phyloP scores from a whole-genome alignment of 2,329 filamentous ascomycete species.

The Septoria petroselini region DNA sequence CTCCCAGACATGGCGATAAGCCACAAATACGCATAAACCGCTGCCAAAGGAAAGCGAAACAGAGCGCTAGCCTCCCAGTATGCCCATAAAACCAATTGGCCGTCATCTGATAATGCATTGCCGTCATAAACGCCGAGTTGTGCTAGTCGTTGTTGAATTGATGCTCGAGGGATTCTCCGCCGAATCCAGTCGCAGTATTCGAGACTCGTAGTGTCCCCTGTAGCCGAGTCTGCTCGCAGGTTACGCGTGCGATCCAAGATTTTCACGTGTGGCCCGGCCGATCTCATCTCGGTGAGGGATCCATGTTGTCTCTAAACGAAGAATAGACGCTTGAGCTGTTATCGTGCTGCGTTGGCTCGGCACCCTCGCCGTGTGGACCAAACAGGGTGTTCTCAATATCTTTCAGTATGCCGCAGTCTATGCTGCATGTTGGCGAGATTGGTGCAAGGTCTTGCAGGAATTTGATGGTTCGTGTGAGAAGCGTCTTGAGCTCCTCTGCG shows the following conservation, averaged over 20 bases:
- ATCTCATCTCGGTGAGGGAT: too few species aligned
- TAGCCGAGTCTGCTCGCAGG: too few species aligned
- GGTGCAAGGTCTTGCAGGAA: conserved; percentile 70
- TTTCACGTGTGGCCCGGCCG: too few species aligned
- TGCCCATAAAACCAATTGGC: conserved; percentile 1
- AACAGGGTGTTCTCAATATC: conserved; percentile 46
- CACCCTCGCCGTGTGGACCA: conserved; percentile 15
- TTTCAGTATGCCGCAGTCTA: conserved; percentile 71
- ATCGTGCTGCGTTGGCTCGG: conserved; percentile 14
- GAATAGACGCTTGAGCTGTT: not conserved
- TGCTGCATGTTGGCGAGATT: conserved; percentile 69
- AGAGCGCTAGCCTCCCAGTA: conserved; percentile 3
- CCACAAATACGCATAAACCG: conserved; percentile 38
- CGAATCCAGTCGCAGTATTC: too few species aligned
- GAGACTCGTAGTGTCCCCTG: too few species aligned
- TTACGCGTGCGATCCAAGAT: too few species aligned
- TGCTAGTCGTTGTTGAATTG: not conserved
- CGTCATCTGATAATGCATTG: not conserved
- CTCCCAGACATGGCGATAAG: conserved; percentile 14
- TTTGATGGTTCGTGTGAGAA: conserved; percentile 70
- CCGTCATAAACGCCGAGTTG: not conserved
- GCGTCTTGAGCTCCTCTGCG: conserved; percentile 52
- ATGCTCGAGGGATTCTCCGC: too few species aligned
- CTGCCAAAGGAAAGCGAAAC: conserved; percentile 11
- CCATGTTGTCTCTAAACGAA: too few species aligned